Evolutionary conservation across 495 filamentous ascomycete species (phyloP), one percentile per base, ranked within the genome.

Genomic region (Wilcoxina mikolae): DNA sequence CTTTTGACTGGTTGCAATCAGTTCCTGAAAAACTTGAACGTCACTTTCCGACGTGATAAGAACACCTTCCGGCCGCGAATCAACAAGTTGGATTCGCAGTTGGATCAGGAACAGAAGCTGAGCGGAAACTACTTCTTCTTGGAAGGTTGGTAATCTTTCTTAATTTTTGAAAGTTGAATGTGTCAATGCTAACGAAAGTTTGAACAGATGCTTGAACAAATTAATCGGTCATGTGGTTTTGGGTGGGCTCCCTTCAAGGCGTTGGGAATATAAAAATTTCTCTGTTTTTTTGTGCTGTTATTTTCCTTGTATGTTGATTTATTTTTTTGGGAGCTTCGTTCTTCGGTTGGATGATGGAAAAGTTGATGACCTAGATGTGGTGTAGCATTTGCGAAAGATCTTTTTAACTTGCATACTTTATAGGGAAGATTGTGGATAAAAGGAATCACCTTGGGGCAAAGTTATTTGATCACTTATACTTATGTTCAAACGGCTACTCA

Each of bases 41-140:
- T 96, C 59, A 96, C 91, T 15, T 98, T 96, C 81, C 85, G 93
- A 63, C 87, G 93, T 61, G 93, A 96, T 67, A 90, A 93, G 56
- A 93, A 84, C 71, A 94, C 88, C 62, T 98, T 79, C 74, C 78
- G 91, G 28, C 91, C 93, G 39, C 84, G 93, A 68, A 98, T 98
- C 77, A 98, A 98, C 78, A 98, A 98, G 78, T 72, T 80, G 62
- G 80, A 94, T 68, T 88, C 83, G 67, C 93, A 96, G 71, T 73
- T 95, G 59, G 91, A 98, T 69, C 88, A 95, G 67, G 91, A 95
- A 66, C 91, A 98, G 75, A 98, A 98, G 78, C 61, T 88, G 62
- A 72, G 67, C 59, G 91, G 91, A 58, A 96, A 95, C 71, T 96
- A 83, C 73, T 94, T 91, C 82, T 95, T 94, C 84, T 69, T 94